Percentiles rank a stretch among this genome's conserved stretches.
phyloP scores from a whole-genome alignment of 306 rosid species.

The Dryas alaskensis region DNA sequence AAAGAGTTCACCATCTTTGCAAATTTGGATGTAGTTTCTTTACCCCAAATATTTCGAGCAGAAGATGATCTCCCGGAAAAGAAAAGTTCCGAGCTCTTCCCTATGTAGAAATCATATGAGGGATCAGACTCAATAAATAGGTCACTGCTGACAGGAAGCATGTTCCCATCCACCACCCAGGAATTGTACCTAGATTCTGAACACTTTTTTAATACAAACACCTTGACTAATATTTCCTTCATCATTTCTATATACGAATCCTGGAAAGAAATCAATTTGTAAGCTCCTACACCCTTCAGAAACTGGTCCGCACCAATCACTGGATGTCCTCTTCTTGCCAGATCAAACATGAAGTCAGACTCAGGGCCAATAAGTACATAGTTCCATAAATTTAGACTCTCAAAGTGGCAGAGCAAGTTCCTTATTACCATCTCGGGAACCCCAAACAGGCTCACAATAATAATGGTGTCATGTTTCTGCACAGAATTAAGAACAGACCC shows the following conservation, averaged over 20 bases:
- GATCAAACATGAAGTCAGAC: constrained; percentile 60
- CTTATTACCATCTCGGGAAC: constrained; percentile 41
- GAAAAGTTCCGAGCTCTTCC: constrained; percentile 53
- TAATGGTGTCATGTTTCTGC: constrained; percentile 42
- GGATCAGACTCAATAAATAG: constrained; percentile 34
- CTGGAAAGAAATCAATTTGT: constrained; percentile 36
- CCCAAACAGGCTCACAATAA: constrained; percentile 60
- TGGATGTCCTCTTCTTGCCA: constrained; percentile 80
- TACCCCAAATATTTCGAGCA: constrained; percentile 48
- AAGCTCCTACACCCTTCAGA: constrained; percentile 40
- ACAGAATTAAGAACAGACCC: constrained; percentile 52
- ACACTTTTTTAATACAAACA: constrained; percentile 49
- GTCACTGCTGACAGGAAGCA: constrained; percentile 49
- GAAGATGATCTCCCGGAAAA: constrained; percentile 49
- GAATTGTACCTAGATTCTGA: constrained; percentile 49
- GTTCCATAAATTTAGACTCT: constrained; percentile 65
- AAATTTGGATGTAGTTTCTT: constrained; percentile 33
- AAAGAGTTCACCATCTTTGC: constrained; percentile 40
- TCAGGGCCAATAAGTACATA: constrained; percentile 59
- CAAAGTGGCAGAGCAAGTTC: constrained; percentile 83
- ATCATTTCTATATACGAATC: constrained; percentile 37
- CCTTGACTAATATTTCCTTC: constrained; percentile 50
- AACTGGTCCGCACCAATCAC: constrained; percentile 58
- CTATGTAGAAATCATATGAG: constrained; percentile 38
- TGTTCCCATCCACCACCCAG: constrained; percentile 63